Conservation (phyloP, 805 yeast species). For the Ogataea thermomethanolica region DNA sequence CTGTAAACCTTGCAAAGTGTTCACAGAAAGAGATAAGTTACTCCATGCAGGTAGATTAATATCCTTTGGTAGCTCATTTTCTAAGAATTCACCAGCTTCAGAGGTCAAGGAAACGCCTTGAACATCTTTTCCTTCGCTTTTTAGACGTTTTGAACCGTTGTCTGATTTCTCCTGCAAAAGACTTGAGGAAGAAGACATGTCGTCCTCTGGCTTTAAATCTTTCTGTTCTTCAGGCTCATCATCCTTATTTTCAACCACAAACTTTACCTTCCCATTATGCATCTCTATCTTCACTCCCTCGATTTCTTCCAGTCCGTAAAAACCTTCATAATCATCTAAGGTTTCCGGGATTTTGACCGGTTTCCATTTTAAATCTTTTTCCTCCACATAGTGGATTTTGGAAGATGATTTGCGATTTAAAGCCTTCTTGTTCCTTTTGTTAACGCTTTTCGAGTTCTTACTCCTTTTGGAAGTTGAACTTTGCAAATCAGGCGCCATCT, state of each 20-base stretch:
- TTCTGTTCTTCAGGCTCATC: constrained; percentile 22
- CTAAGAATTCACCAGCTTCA: neutral
- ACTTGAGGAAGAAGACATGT: neutral
- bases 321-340: constrained; percentile 83
- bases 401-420: neutral
- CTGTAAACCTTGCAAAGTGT: constrained; percentile 59
- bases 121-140: constrained; percentile 4
- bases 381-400: constrained; percentile 37
- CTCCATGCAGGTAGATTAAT: constrained; percentile 63
- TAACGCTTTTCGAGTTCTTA: constrained; percentile 10
- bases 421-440: constrained; percentile 6
- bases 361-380: constrained; percentile 68
- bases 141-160: constrained; percentile 1
- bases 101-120: neutral
- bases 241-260: constrained; percentile 36
- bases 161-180: neutral
- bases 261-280: constrained; percentile 63
- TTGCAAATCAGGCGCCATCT: constrained; percentile 20
- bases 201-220: constrained; percentile 21
- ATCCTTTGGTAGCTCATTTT: constrained; percentile 24
- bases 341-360: constrained; percentile 79
- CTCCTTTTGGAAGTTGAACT: constrained; percentile 6
- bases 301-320: constrained; percentile 88
- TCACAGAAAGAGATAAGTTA: constrained; percentile 43
- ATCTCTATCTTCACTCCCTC: constrained; percentile 87